Conservation (phyloP, 345 rosid genomes). For the Toxicodendron radicans region DNA sequence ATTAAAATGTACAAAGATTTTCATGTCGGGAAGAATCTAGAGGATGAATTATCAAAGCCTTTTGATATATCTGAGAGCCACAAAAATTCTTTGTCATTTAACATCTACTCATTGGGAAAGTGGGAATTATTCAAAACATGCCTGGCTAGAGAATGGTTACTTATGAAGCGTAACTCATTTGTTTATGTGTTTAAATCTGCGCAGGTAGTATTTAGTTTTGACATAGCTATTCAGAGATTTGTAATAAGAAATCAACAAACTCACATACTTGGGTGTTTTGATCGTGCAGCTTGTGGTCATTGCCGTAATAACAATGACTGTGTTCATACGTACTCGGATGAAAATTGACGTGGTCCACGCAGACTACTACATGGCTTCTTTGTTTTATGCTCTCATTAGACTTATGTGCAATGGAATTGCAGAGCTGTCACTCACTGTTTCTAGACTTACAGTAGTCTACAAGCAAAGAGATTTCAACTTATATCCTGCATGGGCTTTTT, state of each 20-base stretch:
- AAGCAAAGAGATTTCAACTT: slow-evolving; percentile 49
- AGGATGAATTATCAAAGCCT: slow-evolving; percentile 43
- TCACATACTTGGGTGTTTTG: slow-evolving; percentile 2
- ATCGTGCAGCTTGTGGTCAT: slow-evolving; percentile 36
- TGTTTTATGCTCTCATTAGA: slow-evolving; percentile 42
- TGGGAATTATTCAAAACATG: slow-evolving; percentile 67
- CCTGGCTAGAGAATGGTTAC: slow-evolving; percentile 58
- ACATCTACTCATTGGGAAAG: slow-evolving; percentile 42
- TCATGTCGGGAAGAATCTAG: slow-evolving; percentile 37
- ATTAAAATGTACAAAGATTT: slow-evolving; percentile 35
- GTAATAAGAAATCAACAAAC: neutral
- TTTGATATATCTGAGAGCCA: slow-evolving; percentile 36
- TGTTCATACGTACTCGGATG: slow-evolving; percentile 40
- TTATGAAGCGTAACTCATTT: slow-evolving; percentile 53
- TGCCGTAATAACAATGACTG: slow-evolving; percentile 39
- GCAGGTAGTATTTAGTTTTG: slow-evolving; percentile 32
- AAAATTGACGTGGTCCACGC: slow-evolving; percentile 35
- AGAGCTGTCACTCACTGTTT: slow-evolving; percentile 41
- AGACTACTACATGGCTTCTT: slow-evolving; percentile 34
- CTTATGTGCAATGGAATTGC: slow-evolving; percentile 35
- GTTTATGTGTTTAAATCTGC: slow-evolving; percentile 39
- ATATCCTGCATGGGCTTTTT: slow-evolving; percentile 54
- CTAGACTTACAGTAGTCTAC: slow-evolving; percentile 46
- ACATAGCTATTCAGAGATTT: neutral
- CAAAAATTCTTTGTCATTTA: slow-evolving; percentile 45